Base-by-base conservation (phyloP, 495 filamentous ascomycete genomes). In the Xylaria acuta region DNA sequence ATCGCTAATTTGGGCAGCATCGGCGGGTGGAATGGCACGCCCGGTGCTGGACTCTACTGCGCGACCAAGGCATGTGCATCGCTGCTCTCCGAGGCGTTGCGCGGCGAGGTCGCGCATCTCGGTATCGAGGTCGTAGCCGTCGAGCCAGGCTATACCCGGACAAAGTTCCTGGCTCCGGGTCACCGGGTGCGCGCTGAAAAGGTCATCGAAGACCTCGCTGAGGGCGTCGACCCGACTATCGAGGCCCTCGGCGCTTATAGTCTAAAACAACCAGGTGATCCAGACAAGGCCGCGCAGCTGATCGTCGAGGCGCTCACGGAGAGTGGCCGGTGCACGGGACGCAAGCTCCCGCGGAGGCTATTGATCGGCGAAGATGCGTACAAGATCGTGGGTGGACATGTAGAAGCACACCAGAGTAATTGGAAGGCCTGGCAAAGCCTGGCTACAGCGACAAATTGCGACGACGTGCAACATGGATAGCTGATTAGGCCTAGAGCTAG, bases 91-190 rank as follows among this genome's bases (percentile, higher is more conserved):
- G 56, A 59, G 18, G 56, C 56, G 5, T n/a, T 59, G 30, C 30
- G 56, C 5, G 30, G 30, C 56, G 56, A 59, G 56, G 56, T 59
- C 30, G 56, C 56, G 4, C 56, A 59, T 36, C 56, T 59, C 32
- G 56, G 56, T 5, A 36, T 59, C 22, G 6, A n/a, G 14, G 56
- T 59, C 56, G 18, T 36, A 7, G 56, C 56, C 30, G n/a, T 59
- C 14, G 56, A 59, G 3, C 56, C 56, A 8, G 56, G 56, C 32
- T 59, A 59, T n/a, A 59, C 56, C 6, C 56, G 56, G 5, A 59
- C 56, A 7, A 36, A 59, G 1, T 59, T 59, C 56, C 18, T 59
- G 16, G 7, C 30, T 18, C 16, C 56, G 5, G 30, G 30, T n/a
- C 30, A 36, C 16, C 56, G 20, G 5, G 56, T 59, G 30, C 30